A percentile compares a stretch with the other conserved stretches of the same genome.
Evolutionary conservation across 2,329 filamentous ascomycete genomes (phyloP).

Genomic region (Aspergillus sp.): DNA sequence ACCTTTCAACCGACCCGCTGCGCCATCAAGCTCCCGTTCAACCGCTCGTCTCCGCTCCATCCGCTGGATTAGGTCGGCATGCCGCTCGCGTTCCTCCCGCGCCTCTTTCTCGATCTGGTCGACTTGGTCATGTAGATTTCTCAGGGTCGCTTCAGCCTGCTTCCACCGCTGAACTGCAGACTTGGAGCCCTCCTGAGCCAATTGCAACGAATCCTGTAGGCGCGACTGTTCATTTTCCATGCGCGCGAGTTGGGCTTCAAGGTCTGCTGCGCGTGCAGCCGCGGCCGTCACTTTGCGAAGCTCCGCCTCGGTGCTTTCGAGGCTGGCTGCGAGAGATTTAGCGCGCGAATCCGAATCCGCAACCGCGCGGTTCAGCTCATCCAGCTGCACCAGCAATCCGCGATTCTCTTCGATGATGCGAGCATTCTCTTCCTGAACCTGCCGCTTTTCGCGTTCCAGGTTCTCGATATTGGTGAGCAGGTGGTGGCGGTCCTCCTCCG

Average conservation of each 20-base stretch:
- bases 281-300: conserved; percentile 71
- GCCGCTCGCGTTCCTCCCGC: conserved; percentile 73
- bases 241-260: conserved; percentile 75
- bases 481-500: conserved; percentile 76
- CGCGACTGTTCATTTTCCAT: conserved; percentile 79
- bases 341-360: conserved; percentile 77
- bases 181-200: conserved; percentile 71
- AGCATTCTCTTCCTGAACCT: conserved; percentile 74
- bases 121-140: conserved; percentile 78
- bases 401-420: conserved; percentile 80
- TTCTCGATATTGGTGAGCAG: conserved; percentile 71
- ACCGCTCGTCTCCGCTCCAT: conserved; percentile 82
- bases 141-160: conserved; percentile 75
- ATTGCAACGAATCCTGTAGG: conserved; percentile 65
- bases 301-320: conserved; percentile 75
- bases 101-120: conserved; percentile 85
- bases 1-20: conserved; percentile 76
- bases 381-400: conserved; percentile 75
- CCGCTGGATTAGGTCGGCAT: conserved; percentile 74
- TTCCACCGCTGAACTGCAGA: conserved; percentile 80
- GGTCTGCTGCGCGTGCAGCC: conserved; percentile 68
- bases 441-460: conserved; percentile 70
- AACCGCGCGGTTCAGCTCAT: conserved; percentile 75
- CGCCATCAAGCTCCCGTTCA: conserved; percentile 76
- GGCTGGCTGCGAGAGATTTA: conserved; percentile 69